Evolutionary conservation across 768 basidiomycete species (phyloP).

Genomic region (Gymnopilus junonius): DNA sequence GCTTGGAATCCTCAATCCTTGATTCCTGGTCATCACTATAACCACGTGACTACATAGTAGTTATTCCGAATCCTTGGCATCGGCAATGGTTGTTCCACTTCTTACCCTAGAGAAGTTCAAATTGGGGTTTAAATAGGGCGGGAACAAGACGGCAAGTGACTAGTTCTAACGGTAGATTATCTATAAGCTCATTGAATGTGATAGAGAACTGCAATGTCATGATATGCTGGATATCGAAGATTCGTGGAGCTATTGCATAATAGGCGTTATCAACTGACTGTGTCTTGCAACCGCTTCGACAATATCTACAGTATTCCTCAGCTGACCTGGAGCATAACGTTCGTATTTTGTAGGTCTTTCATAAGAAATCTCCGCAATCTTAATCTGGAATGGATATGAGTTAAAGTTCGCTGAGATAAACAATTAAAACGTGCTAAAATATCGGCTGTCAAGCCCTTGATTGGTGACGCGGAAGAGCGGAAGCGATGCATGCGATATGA

Average conservation of each 20-base stretch:
- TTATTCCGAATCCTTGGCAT: too few species aligned
- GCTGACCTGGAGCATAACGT: slow-evolving; percentile 61
- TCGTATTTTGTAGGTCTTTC: slow-evolving; percentile 51
- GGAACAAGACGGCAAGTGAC: too few species aligned
- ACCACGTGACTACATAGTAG: too few species aligned
- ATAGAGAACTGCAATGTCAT: background rate
- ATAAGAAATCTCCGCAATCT: slow-evolving; percentile 71
- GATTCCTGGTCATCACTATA: too few species aligned
- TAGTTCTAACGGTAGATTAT: too few species aligned
- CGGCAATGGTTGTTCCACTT: too few species aligned
- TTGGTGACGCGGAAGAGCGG: slow-evolving; percentile 73
- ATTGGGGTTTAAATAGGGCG: too few species aligned
- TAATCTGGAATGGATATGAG: slow-evolving; percentile 47
- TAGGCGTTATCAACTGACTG: slow-evolving; percentile 12
- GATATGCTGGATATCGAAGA: background rate
- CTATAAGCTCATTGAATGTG: too few species aligned
- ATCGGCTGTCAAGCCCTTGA: slow-evolving; percentile 85
- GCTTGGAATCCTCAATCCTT: too few species aligned
- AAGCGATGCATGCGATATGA: slow-evolving; percentile 86
- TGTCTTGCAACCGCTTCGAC: slow-evolving; percentile 13
- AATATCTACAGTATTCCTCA: slow-evolving; percentile 25
- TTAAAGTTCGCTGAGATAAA: background rate
- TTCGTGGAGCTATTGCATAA: background rate
- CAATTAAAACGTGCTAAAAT: slow-evolving; percentile 60
- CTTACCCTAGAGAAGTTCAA: too few species aligned